Evolutionary conservation across 1,139 yeast species (phyloP).

Genomic region (Hansenula lynferdii): DNA sequence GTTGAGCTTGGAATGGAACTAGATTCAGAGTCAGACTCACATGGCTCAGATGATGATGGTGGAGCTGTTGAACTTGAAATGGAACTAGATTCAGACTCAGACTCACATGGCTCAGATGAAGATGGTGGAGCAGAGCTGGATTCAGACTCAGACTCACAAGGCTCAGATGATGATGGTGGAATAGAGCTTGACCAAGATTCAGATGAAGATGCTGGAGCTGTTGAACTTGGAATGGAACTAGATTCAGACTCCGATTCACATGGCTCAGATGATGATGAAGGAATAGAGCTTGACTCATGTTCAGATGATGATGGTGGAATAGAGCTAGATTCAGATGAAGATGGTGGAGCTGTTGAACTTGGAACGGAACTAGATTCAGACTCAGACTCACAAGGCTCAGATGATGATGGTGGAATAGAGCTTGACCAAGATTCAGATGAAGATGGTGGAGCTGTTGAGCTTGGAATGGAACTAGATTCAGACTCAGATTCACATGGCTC

Average conservation of each 20-base stretch:
- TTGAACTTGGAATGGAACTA: too few species aligned
- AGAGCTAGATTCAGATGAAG: neutral
- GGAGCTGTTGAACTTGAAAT: neutral
- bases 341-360: neutral
- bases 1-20: too few species aligned
- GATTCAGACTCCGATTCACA: too few species aligned
- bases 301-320: neutral
- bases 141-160: too few species aligned
- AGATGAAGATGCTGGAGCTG: neutral
- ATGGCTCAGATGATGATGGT: neutral
- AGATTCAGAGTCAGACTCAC: too few species aligned
- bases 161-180: neutral
- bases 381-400: too few species aligned
- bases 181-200: neutral
- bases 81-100: neutral
- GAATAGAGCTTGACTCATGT: neutral
- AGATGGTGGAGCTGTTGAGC: neutral
- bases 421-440: neutral
- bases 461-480: neutral
- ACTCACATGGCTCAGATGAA: neutral
- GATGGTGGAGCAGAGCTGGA: neutral
- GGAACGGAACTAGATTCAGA: too few species aligned
- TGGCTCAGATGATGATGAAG: neutral
- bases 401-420: neutral
- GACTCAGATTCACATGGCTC: too few species aligned